Evolutionary conservation across 305 asterid species (phyloP).

Genomic region (Salvia sclarea): DNA sequence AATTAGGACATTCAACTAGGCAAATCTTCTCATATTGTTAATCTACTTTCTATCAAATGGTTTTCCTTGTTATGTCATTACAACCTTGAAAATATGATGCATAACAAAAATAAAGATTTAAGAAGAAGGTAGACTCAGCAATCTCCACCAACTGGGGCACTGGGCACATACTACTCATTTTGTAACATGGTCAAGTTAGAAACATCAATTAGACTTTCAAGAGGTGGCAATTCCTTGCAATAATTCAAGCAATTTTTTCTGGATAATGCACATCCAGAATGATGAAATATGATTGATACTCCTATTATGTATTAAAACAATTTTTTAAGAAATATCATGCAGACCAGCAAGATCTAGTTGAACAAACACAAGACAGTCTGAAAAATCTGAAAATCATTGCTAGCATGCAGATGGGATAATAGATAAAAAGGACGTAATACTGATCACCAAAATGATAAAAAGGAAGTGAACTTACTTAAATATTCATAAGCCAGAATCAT

Average conservation of each 20-base stretch:
- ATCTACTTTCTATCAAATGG: neutral
- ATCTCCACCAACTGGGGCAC: neutral
- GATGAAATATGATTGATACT: neutral
- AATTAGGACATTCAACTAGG: no score
- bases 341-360: neutral
- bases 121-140: neutral
- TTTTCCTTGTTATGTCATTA: neutral
- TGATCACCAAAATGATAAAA: neutral
- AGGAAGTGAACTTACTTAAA: slow-evolving; percentile 61
- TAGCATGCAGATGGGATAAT: slow-evolving; percentile 8
- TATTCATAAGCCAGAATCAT: slow-evolving; percentile 97
- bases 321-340: neutral
- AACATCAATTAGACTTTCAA: neutral
- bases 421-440: neutral
- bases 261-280: neutral
- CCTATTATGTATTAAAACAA: neutral
- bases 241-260: neutral
- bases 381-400: neutral
- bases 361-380: slow-evolving; percentile 3
- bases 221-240: no score
- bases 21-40: slow-evolving; percentile 1
- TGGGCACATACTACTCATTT: neutral
- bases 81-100: neutral
- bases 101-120: neutral
- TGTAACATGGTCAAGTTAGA: neutral